phyloP scores from a whole-genome alignment of 768 basidiomycete genomes.

The Gymnopilus dilepis region DNA sequence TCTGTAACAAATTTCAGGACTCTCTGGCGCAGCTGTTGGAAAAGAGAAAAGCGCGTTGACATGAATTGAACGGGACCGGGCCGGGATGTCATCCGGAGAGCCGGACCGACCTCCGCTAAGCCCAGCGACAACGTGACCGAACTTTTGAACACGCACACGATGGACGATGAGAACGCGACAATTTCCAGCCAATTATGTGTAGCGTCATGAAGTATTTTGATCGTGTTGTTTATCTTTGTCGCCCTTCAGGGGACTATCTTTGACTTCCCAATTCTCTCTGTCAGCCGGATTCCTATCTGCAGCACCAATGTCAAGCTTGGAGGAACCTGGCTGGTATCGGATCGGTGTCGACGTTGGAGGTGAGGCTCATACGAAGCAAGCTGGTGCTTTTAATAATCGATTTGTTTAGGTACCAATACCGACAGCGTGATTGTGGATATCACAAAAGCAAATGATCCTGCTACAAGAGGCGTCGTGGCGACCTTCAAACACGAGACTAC shows the following conservation, averaged over 20 bases:
- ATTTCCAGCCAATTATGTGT: background rate
- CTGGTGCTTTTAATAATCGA: background rate
- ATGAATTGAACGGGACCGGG: too few relatives aligned
- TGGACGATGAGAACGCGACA: background rate
- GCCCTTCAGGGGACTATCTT: background rate
- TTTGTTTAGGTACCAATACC: conserved; percentile 38
- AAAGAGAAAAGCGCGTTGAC: too few relatives aligned
- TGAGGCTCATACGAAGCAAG: conserved; percentile 12
- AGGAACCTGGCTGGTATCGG: conserved; percentile 23
- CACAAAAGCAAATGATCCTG: conserved; percentile 29
- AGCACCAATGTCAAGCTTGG: background rate
- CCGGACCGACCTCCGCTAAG: too few relatives aligned
- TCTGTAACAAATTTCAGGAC: too few relatives aligned
- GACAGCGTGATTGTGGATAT: conserved; percentile 40
- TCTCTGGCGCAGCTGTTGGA: too few relatives aligned
- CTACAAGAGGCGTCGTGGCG: conserved; percentile 41
- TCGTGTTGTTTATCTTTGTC: background rate
- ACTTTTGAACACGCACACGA: background rate
- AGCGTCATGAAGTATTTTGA: background rate
- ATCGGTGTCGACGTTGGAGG: conserved; percentile 42
- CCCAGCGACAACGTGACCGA: too few relatives aligned
- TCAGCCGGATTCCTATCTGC: background rate
- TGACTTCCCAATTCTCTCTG: background rate
- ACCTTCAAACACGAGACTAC: conserved; percentile 61
- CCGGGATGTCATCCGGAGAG: too few relatives aligned